Base-by-base conservation (phyloP, 345 rosid species). In the Dipteronia sinensis region DNA sequence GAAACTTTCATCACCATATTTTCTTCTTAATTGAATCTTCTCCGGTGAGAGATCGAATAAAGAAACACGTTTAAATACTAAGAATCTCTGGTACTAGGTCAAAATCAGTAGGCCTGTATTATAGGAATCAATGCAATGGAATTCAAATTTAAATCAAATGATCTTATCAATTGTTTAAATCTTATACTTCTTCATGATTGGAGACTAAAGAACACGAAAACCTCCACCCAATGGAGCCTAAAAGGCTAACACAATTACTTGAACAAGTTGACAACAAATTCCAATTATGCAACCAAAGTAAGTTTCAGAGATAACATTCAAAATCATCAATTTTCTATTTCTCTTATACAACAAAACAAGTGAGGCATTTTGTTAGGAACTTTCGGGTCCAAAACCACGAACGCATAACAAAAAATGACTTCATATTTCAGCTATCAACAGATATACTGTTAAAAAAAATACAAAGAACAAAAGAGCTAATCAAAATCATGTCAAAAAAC, bases 1-100 rank as follows among this genome's bases (percentile, higher is more conserved):
- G 1, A 29, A 76, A 74, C 31, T 65, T 65, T 42, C 27, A 7
- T 74, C 67, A 69, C 56, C 46, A 40, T 25, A 20, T 31, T 49
- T 34, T 31, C 4, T 69, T 69, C 62, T 62, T 16, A 13, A 38
- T 59, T 74, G 77, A 80, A 40, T 74, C 67, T 79, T 68, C 77
- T 61, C 46, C 3, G 2, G 3, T 16, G 53, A 58, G 5, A 23
- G 46, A 58, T 29, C 1, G 34, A 65, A 11, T 25, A 20, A 78
- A 69, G 69, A 55, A 71, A 51, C 15, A 27, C 10, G 10, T 38
- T 38, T 27, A 38, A 62, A 34, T n/a, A 65, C 65, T 16, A 62
- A 31, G 40, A 58, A 55, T 65, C 63, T 51, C 38, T 27, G 63
- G 58, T 19, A 62, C 66, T 4, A 67, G 13, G 65, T 56, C 63